Base-by-base conservation (phyloP, 2,329 filamentous ascomycete genomes). In the Aureobasidium melanogenum region DNA sequence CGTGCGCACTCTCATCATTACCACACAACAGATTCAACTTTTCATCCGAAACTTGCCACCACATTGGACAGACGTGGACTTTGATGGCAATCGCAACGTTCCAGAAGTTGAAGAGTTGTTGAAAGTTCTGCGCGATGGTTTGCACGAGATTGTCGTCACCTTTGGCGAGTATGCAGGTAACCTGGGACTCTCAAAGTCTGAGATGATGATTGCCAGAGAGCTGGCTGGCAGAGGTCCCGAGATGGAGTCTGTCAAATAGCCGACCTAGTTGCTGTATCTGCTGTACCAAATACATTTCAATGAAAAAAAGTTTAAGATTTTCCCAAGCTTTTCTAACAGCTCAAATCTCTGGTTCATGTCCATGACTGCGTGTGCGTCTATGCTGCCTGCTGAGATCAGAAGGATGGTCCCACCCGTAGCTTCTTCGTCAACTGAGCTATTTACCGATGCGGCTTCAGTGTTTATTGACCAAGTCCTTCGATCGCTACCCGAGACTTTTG, bases 61-160 rank as follows among this genome's bases (percentile, higher is more conserved):
- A 3, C 89, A 94, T 73, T 95, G 90, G 90, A 92, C 89, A 1
- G 91, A 96, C 71, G 76, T 88, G 2, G 78, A 82, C 19, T 82
- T 83, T 61, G 77, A 83, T 69, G 73, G 66, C 64, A 68, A 66
- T 41, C 74, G 75, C 51, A 73, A 72, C 5, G 74, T 82, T 1
- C 73, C 75, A 0, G 89, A 93, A 67, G 85, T 95, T n/a, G 84
- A 92, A 22, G 79, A 83, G 43, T 79, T 96, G 12, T 66, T 90
- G 47, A 75, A 80, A 17, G 82, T 84, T 17, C 71, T 97, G 66
- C 87, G 83, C 70, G 77, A 76, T 3, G 85, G 85, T 0, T 76
- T 97, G 48, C 76, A 77, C 44, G 81, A 84, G 61, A 77, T 97
- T 5, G 68, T 97, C 38, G 71, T 76, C 12, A 84, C 82, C 24